Evolutionary conservation across 371 early-diverging fungal species (phyloP).

Genomic region (Cokeromyces recurvatus): DNA sequence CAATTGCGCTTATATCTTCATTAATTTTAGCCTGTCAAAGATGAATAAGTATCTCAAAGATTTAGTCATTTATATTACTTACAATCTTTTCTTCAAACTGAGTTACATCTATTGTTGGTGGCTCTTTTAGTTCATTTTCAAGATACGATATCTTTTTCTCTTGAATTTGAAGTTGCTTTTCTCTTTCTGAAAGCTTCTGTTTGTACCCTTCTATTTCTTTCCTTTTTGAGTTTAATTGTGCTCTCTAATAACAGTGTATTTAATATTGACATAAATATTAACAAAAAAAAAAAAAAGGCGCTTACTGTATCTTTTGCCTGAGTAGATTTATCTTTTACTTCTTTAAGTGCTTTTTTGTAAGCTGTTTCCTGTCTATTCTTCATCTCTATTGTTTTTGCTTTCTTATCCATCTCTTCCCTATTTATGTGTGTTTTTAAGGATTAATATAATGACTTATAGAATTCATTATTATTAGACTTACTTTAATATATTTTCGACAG

Average conservation of each 20-base stretch:
- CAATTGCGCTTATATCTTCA: conserved; percentile 2
- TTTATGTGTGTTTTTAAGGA: too few relatives aligned
- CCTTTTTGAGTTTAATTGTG: not conserved
- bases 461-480: too few relatives aligned
- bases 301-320: too few relatives aligned
- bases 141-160: conserved; percentile 43
- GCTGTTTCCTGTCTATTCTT: too few relatives aligned
- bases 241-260: too few relatives aligned
- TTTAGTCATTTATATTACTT: conserved; percentile 9
- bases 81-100: conserved; percentile 37
- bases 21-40: conserved; percentile 4
- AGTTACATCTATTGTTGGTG: conserved; percentile 27
- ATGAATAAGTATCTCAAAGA: not conserved
- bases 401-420: too few relatives aligned
- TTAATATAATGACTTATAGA: too few relatives aligned
- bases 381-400: too few relatives aligned
- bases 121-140: conserved; percentile 32
- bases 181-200: conserved; percentile 31
- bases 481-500: conserved; percentile 28
- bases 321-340: too few relatives aligned
- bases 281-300: too few relatives aligned
- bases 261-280: too few relatives aligned
- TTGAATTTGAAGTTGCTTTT: conserved; percentile 31
- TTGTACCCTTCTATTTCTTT: not conserved
- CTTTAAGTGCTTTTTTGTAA: too few relatives aligned